Conservation (phyloP, 306 rosid species). For the Rosa persica region DNA sequence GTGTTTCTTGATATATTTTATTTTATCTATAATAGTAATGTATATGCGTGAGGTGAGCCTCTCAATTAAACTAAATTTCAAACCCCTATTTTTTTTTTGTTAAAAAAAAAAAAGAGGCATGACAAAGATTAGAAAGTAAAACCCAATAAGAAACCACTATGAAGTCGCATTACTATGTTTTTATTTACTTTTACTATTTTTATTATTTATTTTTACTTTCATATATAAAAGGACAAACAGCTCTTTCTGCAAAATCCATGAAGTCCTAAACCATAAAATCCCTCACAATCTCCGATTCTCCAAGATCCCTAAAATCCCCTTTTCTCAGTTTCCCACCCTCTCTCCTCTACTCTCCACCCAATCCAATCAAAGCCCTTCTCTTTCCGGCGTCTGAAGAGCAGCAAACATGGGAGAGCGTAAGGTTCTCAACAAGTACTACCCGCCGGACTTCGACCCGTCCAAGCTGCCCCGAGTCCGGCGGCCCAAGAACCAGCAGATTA, state of each 20-base stretch:
- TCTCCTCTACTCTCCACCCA: too few relatives aligned
- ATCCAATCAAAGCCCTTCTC: background rate
- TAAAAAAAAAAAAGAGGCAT: too few relatives aligned
- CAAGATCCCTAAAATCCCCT: background rate
- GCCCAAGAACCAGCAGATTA: conserved; percentile 83
- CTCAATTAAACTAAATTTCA: too few relatives aligned
- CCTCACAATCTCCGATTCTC: background rate
- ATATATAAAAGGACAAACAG: background rate
- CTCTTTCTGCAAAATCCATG: background rate
- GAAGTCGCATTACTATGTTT: too few relatives aligned
- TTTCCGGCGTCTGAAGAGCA: conserved; percentile 4
- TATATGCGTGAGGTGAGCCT: too few relatives aligned
- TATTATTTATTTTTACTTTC: too few relatives aligned
- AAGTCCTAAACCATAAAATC: background rate
- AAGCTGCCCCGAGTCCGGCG: conserved; percentile 69
- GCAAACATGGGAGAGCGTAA: conserved; percentile 83
- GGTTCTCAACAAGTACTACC: conserved; percentile 88
- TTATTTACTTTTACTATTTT: too few relatives aligned
- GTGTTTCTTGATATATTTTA: too few relatives aligned
- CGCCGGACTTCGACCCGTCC: conserved; percentile 89
- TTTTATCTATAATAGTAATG: too few relatives aligned
- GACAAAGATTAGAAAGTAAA: too few relatives aligned
- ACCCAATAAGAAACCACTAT: too few relatives aligned
- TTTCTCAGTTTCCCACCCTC: background rate
- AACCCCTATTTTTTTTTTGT: too few relatives aligned